Base-by-base conservation (phyloP, 768 basidiomycete genomes). In the Dacryopinax primogenitus region DNA sequence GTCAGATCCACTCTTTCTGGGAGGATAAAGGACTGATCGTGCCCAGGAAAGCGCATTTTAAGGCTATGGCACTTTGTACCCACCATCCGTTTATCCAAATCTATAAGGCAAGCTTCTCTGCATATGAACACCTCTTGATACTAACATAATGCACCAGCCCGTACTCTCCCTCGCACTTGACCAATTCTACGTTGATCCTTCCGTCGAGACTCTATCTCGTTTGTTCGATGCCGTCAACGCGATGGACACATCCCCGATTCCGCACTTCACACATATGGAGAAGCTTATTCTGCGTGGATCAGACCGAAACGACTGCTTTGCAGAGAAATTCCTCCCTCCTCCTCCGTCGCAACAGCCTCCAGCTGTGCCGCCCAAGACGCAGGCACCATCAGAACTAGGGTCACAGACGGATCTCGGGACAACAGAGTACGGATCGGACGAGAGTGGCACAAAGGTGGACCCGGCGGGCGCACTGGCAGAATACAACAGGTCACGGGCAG, bases 61-160 rank as follows among this genome's bases (percentile, higher is more conserved):
- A 96, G 76, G 93, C 94, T 1, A 82, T 97, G 77, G 94, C 94
- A 26, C 89, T 97, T 67, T 93, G 90, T 72, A 94, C 92, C 0
- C 84, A 87, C 34, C 88, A 93, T 75, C 92, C 94, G 0, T 96
- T 88, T 74, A 92, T 97, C 66, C 92, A 96, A 71, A 90, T 96
- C 69, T 96, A 92, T 82, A 93, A 95, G 82, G 92, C 87, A 65
- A 67, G 79, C 69, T 63, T 12, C 28, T 44, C n/a, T n/a, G 62
- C 33, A 58, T 15, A 36, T 11, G 34, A 18, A 35, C 62, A 45
- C 36, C 15, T 62, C 3, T 44, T 64, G 28, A 26, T n/a, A 39
- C 37, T 63, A 23, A 18, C 62, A 18, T 39, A 23, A 32, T 45
- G 23, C 35, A 11, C n/a, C 63, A 96, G 93, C 94, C 94, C 16